Evolutionary conservation across 2,329 filamentous ascomycete genomes (phyloP).

Genomic region (Lachnellula occidentalis): DNA sequence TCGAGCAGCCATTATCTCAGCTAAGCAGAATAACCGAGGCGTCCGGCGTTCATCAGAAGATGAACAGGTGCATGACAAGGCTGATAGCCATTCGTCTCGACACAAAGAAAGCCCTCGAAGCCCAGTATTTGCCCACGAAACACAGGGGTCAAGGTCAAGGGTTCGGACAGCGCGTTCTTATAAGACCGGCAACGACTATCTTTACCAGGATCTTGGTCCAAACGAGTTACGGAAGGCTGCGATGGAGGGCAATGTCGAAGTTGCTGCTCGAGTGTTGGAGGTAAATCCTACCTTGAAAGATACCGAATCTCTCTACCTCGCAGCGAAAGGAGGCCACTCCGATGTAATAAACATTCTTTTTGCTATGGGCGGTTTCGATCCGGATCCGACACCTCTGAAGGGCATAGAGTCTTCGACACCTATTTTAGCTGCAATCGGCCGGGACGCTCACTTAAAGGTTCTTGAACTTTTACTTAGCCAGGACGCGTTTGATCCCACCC

Average conservation of each 20-base stretch:
- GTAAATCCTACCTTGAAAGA: constrained; percentile 57
- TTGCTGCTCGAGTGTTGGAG: constrained; percentile 54
- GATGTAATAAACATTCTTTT: constrained; percentile 39
- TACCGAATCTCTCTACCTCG: constrained; percentile 81
- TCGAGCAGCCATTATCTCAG: constrained; percentile 59
- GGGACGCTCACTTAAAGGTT: constrained; percentile 81
- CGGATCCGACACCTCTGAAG: constrained; percentile 63
- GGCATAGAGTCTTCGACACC: constrained; percentile 74
- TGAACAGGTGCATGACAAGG: constrained; percentile 34
- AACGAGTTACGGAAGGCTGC: constrained; percentile 57
- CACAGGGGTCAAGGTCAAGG: constrained; percentile 34
- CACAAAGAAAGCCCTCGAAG: constrained; percentile 55
- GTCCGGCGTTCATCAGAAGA: constrained; percentile 54
- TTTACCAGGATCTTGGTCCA: constrained; percentile 57
- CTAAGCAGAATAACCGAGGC: constrained; percentile 47
- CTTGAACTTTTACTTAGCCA: constrained; percentile 75
- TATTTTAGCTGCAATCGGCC: constrained; percentile 89
- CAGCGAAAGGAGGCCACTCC: constrained; percentile 86
- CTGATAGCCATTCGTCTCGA: constrained; percentile 43
- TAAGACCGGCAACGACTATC: constrained; percentile 58
- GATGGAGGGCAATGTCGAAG: constrained; percentile 55
- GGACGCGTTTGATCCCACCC: constrained; percentile 74
- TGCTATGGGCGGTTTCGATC: constrained; percentile 47
- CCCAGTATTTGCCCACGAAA: constrained; percentile 31
- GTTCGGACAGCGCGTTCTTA: constrained; percentile 48